Evolutionary conservation across 805 yeast genomes (phyloP).

Genomic region (Candida koratica): DNA sequence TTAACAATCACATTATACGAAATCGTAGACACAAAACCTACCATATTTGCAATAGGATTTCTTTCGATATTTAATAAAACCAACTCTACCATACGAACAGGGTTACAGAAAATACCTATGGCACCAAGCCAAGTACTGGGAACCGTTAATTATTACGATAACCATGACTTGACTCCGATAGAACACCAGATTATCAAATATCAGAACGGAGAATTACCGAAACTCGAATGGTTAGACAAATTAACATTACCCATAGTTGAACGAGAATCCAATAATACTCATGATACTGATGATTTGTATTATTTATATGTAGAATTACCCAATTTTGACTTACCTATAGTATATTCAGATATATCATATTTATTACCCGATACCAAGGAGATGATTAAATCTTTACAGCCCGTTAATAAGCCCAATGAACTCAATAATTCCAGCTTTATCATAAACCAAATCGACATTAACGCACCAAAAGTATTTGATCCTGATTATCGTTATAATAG

Average conservation of each 20-base stretch:
- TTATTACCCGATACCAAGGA: constrained; percentile 9
- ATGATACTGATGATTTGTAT: constrained; percentile 12
- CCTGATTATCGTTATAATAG: constrained; percentile 30
- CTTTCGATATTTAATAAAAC: constrained; percentile 52
- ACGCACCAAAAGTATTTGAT: constrained; percentile 37
- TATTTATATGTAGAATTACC: constrained; percentile 39
- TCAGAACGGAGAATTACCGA: constrained; percentile 61
- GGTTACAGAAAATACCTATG: constrained; percentile 53
- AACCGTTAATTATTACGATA: constrained; percentile 3
- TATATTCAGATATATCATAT: constrained; percentile 31
- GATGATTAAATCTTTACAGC: constrained; percentile 1
- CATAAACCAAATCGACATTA: constrained; percentile 32
- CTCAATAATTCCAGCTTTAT: constrained; percentile 22
- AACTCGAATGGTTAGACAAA: constrained; percentile 71
- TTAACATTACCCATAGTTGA: constrained; percentile 23
- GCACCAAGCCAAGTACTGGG: constrained; percentile 13
- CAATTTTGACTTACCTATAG: constrained; percentile 40
- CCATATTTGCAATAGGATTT: constrained; percentile 58
- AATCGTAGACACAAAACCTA: constrained; percentile 50
- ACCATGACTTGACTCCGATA: constrained; percentile 24
- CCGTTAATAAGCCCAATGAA: constrained; percentile 3
- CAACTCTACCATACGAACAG: constrained; percentile 60
- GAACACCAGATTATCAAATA: constrained; percentile 57
- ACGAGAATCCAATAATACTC: constrained; percentile 3
- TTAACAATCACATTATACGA: constrained; percentile 67